Base-by-base conservation (phyloP, 352 stramenopile species). In the Phytophthora vignae region DNA sequence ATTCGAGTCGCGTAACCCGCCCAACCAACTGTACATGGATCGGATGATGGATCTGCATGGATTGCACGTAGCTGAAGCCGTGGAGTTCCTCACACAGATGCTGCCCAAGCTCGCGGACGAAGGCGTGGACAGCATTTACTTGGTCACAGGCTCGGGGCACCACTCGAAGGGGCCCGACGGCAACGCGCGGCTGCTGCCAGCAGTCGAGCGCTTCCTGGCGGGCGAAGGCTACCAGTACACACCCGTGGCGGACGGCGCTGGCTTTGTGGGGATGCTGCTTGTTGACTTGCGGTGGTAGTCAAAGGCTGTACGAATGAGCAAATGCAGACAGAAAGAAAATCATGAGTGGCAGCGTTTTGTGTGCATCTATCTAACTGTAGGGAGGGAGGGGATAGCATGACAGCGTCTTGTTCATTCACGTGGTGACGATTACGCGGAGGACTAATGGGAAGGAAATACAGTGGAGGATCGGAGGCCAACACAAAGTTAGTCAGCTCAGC, bases 31-130 rank as follows among this genome's bases (percentile, higher is more conserved):
- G 46, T 93, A 95, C 57, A 82, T 85, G 60, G 87, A 94, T 19
- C 85, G 75, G 25, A 64, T 96, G 62, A 90, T 96, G 83, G 89
- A 96, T 74, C 73, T 96, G 2, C 89, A 96, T 61, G 89, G 89
- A 25, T 73, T 95, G 11, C 89, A 96, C 63, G 89, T 96, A 15
- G 86, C 80, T 8, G 89, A 96, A 63, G 82, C 87, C 3, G 83
- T 96, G 17, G 89, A 93, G 63, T 87, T 96, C 19, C 82, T 96
- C 7, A 73, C 74, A 52, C 67, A 87, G 36, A 91, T 93, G 78
- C 83, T 96, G 53, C 86, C 87, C 7, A 84, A 84, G 55, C 76
- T 96, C 19, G 78, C 76, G 31, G 83, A 90, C 58, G 87, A 93
- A 66, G 84, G 88, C 6, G 71, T 95, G 52, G 84, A 93, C 22